These are phyloP conservation scores for Pleurotus djamor DNA, from an alignment of 768 basidiomycete species.

Conservation along the genomic window DNA sequence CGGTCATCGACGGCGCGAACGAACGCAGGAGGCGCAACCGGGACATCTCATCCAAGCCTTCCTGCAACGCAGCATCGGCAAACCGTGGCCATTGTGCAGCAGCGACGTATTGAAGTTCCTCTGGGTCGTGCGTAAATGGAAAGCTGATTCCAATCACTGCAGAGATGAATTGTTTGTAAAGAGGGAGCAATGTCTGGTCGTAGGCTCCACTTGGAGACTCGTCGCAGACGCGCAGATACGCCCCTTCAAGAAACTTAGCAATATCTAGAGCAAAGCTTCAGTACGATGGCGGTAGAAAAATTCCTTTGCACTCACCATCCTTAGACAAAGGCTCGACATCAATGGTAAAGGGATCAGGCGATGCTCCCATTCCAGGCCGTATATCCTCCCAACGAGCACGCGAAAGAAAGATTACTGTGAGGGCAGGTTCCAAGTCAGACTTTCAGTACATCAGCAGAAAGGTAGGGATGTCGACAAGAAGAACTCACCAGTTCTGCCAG, in stretches of 20 bases:
- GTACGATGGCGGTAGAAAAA: neutral
- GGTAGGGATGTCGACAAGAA: no score
- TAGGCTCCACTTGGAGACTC: conserved; percentile 31
- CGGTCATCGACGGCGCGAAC: conserved; percentile 61
- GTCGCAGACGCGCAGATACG: neutral
- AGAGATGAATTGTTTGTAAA: conserved; percentile 64
- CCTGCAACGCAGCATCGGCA: conserved; percentile 63
- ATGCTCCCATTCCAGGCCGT: conserved; percentile 64
- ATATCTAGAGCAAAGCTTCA: conserved; percentile 18
- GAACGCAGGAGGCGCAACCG: conserved; percentile 64
- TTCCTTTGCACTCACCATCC: conserved; percentile 42
- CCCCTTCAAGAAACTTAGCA: conserved; percentile 8
- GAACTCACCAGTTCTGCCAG: conserved; percentile 62
- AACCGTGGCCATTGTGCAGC: conserved; percentile 83
- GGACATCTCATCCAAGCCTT: conserved; percentile 50
- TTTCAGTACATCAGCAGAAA: conserved; percentile 20
- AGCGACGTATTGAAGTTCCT: conserved; percentile 74
- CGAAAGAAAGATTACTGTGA: conserved; percentile 55
- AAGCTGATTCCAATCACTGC: conserved; percentile 60
- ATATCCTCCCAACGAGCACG: conserved; percentile 70
- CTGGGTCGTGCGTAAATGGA: conserved; percentile 61
- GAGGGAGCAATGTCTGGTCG: conserved; percentile 50
- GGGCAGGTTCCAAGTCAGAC: conserved; percentile 55
- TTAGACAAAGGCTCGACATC: conserved; percentile 52
- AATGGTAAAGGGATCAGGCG: conserved; percentile 71